Evolutionary conservation across 2,329 filamentous ascomycete genomes (phyloP).

Genomic region (Alternaria sp.): DNA sequence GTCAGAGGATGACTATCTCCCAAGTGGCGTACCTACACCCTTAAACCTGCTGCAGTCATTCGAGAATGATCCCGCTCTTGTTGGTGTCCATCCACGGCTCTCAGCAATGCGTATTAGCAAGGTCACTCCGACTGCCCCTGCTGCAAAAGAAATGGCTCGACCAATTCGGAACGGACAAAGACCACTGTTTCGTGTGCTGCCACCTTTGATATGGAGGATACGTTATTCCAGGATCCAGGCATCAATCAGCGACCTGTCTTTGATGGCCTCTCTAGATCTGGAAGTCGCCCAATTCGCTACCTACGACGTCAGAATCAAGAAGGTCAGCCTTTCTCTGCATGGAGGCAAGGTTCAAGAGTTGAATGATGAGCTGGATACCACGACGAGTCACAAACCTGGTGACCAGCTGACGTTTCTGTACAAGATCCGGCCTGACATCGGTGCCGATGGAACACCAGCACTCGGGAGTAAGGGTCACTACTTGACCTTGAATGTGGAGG

Average conservation of each 20-base stretch:
- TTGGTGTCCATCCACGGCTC: constrained; percentile 68
- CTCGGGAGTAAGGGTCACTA: constrained; percentile 46
- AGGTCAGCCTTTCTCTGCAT: constrained; percentile 63
- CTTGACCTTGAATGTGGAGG: constrained; percentile 66
- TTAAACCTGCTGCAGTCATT: constrained; percentile 81
- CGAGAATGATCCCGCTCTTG: constrained; percentile 67
- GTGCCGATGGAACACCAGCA: constrained; percentile 56
- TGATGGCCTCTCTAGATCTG: constrained; percentile 74
- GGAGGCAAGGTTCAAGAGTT: constrained; percentile 65
- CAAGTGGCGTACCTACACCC: constrained; percentile 70
- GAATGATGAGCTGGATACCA: constrained; percentile 54
- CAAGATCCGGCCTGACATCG: constrained; percentile 58
- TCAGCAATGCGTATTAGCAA: constrained; percentile 77
- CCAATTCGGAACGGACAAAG: constrained; percentile 70
- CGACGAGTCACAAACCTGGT: constrained; percentile 69
- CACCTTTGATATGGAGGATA: constrained; percentile 74
- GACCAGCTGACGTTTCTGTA: constrained; percentile 80
- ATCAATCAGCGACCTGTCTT: constrained; percentile 56
- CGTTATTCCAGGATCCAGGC: constrained; percentile 72
- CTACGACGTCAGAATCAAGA: constrained; percentile 68
- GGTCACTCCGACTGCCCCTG: constrained; percentile 70
- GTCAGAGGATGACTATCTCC: constrained; percentile 67
- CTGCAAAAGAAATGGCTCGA: constrained; percentile 64
- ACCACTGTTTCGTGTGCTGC: constrained; percentile 68
- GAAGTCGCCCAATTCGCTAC: constrained; percentile 75